Base-by-base conservation (phyloP, 129 eudicot species). In the Tagetes patula region DNA sequence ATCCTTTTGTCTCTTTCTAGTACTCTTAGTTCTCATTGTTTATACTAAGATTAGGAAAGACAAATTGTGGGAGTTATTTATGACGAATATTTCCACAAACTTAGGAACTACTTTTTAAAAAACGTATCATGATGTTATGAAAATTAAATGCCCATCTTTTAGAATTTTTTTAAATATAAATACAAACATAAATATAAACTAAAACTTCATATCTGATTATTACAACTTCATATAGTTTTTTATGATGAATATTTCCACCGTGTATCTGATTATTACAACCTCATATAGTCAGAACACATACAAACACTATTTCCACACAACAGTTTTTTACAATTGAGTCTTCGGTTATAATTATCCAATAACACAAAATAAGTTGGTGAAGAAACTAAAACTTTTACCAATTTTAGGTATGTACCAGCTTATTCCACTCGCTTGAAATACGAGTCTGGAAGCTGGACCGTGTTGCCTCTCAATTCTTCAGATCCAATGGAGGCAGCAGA, bases 391-490 rank as follows among this genome's bases (percentile, higher is more conserved):
- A 53, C 39, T 55, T 10, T 55, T 10, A 34, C 65, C 55, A 20
- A 31, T 67, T 63, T 67, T 82, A 94, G 98, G 93, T 90, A 90
- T 31, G 88, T 90, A 32, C 97, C 98, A 14, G 95, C 98, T 49
- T 94, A 94, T 72, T 94, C 98, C 8, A 94, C 91, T 36, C 95
- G 98, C 58, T 78, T 94, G 81, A 85, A 81, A 75, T 94, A 73
- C 2, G 93, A 94, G 70, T 83, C 87, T 4, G 96, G 68, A 43
- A 52, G 71, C 8, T 90, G 98, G 98, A 83, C 50, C 12, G 81
- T 94, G 72, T 82, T 89, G 84, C 90, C 98, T 41, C 64, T 38
- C 5, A 87, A 87, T 77, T 39, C 87, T 41, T 89, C 96, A 3
- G 96, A 93, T 70, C 75, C 79, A 2, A 85, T 85, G 92, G 91